These are phyloP conservation scores for Globisporangium polare DNA, from an alignment of 352 stramenopile genomes.

Conservation along the genomic window DNA sequence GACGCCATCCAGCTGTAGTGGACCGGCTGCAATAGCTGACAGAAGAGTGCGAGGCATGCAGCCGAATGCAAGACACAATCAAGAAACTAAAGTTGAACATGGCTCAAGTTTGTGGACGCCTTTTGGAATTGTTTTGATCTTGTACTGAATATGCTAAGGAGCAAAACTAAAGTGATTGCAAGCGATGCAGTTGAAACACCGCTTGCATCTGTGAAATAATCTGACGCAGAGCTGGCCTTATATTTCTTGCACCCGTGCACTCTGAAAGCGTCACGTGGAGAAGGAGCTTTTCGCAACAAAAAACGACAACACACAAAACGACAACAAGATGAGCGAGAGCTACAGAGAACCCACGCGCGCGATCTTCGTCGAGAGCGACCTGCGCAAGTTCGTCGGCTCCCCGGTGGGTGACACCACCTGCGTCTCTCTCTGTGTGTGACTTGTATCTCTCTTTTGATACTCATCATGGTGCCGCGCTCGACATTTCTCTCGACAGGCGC, in stretches of 20 bases:
- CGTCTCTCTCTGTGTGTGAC: not conserved
- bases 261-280: not conserved
- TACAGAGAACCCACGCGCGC: constrained; percentile 62
- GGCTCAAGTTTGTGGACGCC: no score
- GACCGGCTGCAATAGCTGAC: not conserved
- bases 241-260: not conserved
- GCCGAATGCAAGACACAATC: not conserved
- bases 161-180: not conserved
- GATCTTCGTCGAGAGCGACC: constrained; percentile 75
- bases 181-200: no score
- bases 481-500: constrained; percentile 33
- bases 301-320: not conserved
- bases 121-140: not conserved
- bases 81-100: not conserved
- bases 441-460: not conserved
- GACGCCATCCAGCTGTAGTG: constrained; percentile 75
- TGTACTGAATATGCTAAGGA: not conserved
- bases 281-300: not conserved
- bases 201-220: not conserved
- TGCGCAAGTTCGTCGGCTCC: constrained; percentile 68
- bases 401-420: constrained; percentile 25
- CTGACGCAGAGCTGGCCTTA: not conserved
- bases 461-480: not conserved
- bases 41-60: no score
- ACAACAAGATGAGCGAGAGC: constrained; percentile 13